Percentiles rank a stretch among this genome's conserved stretches.
phyloP scores from a whole-genome alignment of 306 rosid genomes.

The Fragaria ananassa region DNA sequence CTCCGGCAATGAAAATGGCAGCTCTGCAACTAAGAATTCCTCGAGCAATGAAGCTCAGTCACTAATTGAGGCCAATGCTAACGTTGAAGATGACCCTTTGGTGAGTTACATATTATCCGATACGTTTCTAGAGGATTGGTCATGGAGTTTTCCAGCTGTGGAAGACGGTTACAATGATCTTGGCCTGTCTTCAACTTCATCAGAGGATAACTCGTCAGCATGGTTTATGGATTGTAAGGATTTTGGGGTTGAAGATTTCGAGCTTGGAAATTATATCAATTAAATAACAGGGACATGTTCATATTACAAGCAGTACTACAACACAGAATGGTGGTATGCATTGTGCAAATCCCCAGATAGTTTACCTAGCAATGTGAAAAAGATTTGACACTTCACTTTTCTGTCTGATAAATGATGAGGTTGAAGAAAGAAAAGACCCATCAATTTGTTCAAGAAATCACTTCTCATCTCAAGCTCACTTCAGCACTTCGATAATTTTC shows the following conservation, averaged over 20 bases:
- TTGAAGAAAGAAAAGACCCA: background rate
- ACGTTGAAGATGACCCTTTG: constrained; percentile 20
- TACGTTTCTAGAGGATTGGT: constrained; percentile 27
- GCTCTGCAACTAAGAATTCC: constrained; percentile 17
- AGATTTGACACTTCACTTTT: background rate
- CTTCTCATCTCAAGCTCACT: background rate
- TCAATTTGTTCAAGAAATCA: background rate
- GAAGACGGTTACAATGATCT: constrained; percentile 20
- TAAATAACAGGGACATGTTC: constrained; percentile 10
- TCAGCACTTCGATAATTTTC: background rate
- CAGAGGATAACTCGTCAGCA: constrained; percentile 20
- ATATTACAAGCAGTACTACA: background rate
- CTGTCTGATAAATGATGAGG: constrained; percentile 8
- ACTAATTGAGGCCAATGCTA: background rate
- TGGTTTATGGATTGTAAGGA: constrained; percentile 37
- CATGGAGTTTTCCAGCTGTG: constrained; percentile 26
- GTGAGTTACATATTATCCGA: constrained; percentile 26
- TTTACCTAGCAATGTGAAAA: constrained; percentile 1
- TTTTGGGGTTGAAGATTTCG: constrained; percentile 28
- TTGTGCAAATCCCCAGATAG: background rate
- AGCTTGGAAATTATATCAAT: constrained; percentile 29
- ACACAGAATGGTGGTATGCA: background rate
- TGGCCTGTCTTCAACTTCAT: constrained; percentile 25
- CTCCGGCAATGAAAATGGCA: background rate
- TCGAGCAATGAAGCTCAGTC: constrained; percentile 24